phyloP scores from a whole-genome alignment of 352 stramenopile genomes.

The Pythium rhizo-oryzae region DNA sequence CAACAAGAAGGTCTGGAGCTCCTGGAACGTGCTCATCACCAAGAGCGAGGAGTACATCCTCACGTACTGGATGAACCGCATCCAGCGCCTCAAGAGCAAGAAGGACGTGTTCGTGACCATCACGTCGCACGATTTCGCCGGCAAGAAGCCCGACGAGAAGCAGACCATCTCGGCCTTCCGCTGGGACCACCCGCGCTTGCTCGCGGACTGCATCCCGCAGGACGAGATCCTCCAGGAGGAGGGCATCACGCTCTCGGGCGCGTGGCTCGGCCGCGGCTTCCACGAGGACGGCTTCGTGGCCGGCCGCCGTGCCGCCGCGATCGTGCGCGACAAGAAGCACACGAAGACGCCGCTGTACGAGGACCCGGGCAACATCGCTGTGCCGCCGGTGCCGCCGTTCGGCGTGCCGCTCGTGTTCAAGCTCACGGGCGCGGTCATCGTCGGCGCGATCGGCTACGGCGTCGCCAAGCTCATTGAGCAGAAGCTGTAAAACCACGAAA shows the following conservation, averaged over 20 bases:
- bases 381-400: slow-evolving; percentile 74
- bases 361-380: slow-evolving; percentile 79
- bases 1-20: slow-evolving; percentile 81
- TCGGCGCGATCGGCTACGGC: slow-evolving; percentile 67
- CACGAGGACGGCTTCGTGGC: slow-evolving; percentile 88
- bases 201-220: slow-evolving; percentile 85
- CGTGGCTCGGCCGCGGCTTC: slow-evolving; percentile 84
- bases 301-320: slow-evolving; percentile 74
- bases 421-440: slow-evolving; percentile 48
- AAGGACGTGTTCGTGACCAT: slow-evolving; percentile 90
- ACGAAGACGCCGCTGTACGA: slow-evolving; percentile 75
- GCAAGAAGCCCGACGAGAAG: slow-evolving; percentile 51
- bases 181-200: slow-evolving; percentile 84
- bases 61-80: slow-evolving; percentile 92
- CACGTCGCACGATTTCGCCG: slow-evolving; percentile 74
- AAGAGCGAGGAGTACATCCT: slow-evolving; percentile 84
- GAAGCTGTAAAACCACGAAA: slow-evolving; percentile 20
- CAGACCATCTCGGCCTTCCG: slow-evolving; percentile 75
- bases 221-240: slow-evolving; percentile 87
- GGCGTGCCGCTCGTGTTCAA: slow-evolving; percentile 71
- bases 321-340: slow-evolving; percentile 79
- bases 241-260: slow-evolving; percentile 79
- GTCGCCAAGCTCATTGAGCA: slow-evolving; percentile 56
- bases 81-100: slow-evolving; percentile 85
- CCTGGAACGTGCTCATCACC: slow-evolving; percentile 88